Evolutionary conservation across 2,329 filamentous ascomycete species (phyloP), one percentile per base, ranked within the genome.

Genomic region (Gliomastix tumulicola): DNA sequence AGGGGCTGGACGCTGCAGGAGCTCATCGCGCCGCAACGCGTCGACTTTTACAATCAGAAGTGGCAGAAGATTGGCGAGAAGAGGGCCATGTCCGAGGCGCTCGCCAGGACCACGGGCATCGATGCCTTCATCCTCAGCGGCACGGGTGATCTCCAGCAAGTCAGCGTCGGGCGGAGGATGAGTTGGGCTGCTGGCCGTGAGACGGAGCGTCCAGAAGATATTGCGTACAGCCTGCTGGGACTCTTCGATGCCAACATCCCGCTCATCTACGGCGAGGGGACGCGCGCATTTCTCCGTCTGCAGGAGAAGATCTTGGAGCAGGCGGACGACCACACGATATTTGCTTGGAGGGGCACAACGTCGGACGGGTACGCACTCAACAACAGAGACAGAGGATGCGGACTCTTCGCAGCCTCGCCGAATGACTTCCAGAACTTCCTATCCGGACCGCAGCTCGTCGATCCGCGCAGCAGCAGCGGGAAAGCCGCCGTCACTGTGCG

Each of bases 201-300:
- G 8, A 45, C 46, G 1, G 43, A 42, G 5, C 31, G 44, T 4
- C 22, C 19, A 11, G 48, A 50, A 28, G 48, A 50, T 32, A 28
- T 37, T 20, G 44, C 47, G 2, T 51, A 51, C 23, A 49, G 43
- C 25, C 39, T 49, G 12, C 23, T 49, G 6, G 48, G 46, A 2
- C 33, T 51, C 1, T 49, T 51, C 22, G 30, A 41, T 31, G 39
- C 49, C 36, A 40, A 40, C 22, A 49, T 51, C 41, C 41, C 48
- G 3, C 21, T 51, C 15, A 21, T 49, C 2, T 49, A 49, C 22
- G 46, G 45, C 13, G 47, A 51, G 22, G 43, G 44, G 3, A 19
- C 34, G 7, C 28, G 30, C 3, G 42, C 44, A 2, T 47, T 47
- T 31, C 21, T 43, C 16, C 31, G 44, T 13, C 32, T 47, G 27